Evolutionary conservation across 2,329 filamentous ascomycete species (phyloP).

Genomic region (Nemania sp.): DNA sequence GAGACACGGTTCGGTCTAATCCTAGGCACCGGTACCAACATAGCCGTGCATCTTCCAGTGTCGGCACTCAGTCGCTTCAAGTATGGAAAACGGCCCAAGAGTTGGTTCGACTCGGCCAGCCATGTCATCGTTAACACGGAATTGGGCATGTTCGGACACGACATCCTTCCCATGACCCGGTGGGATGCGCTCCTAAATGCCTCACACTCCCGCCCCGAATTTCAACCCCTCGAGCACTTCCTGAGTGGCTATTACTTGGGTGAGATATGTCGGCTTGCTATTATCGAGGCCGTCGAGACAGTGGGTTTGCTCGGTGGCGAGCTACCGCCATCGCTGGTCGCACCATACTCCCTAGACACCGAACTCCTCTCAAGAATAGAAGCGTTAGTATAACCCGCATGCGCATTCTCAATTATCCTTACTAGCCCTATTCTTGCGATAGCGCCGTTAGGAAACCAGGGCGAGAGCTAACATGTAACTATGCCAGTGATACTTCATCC

Average conservation of each 20-base stretch:
- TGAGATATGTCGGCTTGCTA: constrained; percentile 69
- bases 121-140: constrained; percentile 77
- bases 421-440: too few species aligned
- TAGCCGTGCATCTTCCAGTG: constrained; percentile 73
- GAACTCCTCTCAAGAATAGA: constrained; percentile 70
- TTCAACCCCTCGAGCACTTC: constrained; percentile 59
- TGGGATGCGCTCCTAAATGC: constrained; percentile 69
- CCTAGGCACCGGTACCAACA: constrained; percentile 75
- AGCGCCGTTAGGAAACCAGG: background rate
- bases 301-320: constrained; percentile 68
- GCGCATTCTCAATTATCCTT: background rate
- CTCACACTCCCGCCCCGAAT: constrained; percentile 60
- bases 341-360: constrained; percentile 69
- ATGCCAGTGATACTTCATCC: constrained; percentile 58
- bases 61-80: constrained; percentile 66
- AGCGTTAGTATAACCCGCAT: constrained; percentile 58
- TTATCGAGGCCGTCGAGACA: constrained; percentile 69
- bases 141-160: constrained; percentile 73
- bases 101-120: constrained; percentile 69
- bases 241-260: constrained; percentile 75
- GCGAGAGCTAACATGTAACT: constrained; percentile 29
- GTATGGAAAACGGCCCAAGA: constrained; percentile 65
- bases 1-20: constrained; percentile 74
- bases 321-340: constrained; percentile 64
- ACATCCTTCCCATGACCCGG: constrained; percentile 68